These are phyloP conservation scores for Phytophthora nicotianae DNA, from an alignment of 352 stramenopile genomes.

Conservation along the genomic window DNA sequence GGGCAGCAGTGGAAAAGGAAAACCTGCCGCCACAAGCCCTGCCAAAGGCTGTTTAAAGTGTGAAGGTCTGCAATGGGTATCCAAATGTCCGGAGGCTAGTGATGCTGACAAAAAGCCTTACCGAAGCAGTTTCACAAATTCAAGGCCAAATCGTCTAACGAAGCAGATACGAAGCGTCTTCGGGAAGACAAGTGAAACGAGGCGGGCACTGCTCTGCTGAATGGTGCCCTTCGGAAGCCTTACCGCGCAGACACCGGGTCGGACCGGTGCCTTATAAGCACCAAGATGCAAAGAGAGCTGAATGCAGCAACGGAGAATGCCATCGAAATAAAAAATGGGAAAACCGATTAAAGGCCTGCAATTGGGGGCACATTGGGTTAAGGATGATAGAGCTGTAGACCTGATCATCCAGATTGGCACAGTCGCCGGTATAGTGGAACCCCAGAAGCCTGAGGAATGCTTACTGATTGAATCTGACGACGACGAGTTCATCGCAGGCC, in stretches of 20 bases:
- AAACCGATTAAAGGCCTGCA: neutral
- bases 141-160: slow-evolving; percentile 3
- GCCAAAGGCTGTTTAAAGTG: slow-evolving; percentile 13
- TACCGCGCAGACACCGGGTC: slow-evolving; percentile 8
- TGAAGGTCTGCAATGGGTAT: slow-evolving; percentile 3
- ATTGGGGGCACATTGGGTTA: slow-evolving; percentile 11
- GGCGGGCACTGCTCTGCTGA: slow-evolving; percentile 11
- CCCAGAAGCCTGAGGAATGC: neutral
- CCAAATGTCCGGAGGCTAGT: neutral
- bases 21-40: neutral
- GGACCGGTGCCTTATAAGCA: slow-evolving; percentile 3
- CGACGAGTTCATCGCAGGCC: slow-evolving; percentile 13
- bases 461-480: slow-evolving; percentile 12
- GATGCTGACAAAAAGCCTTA: slow-evolving; percentile 3
- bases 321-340: neutral
- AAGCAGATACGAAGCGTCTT: slow-evolving; percentile 11
- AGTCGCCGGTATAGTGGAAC: neutral
- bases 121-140: slow-evolving; percentile 9
- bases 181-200: slow-evolving; percentile 10
- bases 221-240: slow-evolving; percentile 8
- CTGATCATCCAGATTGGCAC: slow-evolving; percentile 1
- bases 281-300: neutral
- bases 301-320: neutral
- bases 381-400: slow-evolving; percentile 5
- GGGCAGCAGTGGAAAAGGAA: neutral